Base-by-base conservation (phyloP, 345 rosid species). In the Toxicodendron radicans region DNA sequence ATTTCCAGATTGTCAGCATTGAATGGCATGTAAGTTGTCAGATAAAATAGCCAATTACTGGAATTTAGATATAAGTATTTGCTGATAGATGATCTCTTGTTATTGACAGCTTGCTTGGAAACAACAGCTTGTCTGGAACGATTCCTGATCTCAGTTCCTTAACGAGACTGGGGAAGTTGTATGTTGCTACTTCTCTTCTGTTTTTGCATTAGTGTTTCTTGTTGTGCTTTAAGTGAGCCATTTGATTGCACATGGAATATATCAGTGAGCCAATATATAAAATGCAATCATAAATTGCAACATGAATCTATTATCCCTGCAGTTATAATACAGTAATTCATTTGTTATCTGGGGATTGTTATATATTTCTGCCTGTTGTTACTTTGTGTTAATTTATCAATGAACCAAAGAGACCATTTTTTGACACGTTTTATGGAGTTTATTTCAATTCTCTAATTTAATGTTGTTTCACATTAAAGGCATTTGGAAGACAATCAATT, bases 401-500 rank as follows among this genome's bases (percentile, higher is more conserved):
- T 23, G 41, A 51, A 49, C 9, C 32, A 32, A 20, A 3, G 33
- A 14, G 38, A 21, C 38, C 58, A 13, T 46, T 1, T 48, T 54
- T 64, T 73, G 8, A 43, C 30, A 3, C n/a, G 11, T 12, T 54
- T 9, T 77, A 0, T 45, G 74, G 66, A 52, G 27, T 72, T 75
- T 66, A 59, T 56, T 74, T 65, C 32, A 24, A 56, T 76, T 62
- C 57, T 66, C 72, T 71, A 13, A 75, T 66, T 4, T 79, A 32
- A 10, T 74, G 27, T 60, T 60, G 18, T 74, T 81, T 73, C 63
- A 54, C 53, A 32, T 64, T 65, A 61, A 46, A 95, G 99, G 87
- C 96, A 90, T 83, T 82, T 95, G 83, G 91, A 95, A 79, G 83
- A 89, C 82, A 95, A 93, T 64, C 84, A 73, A 30, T 81, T 90